Conservation (phyloP, 2,329 filamentous ascomycete species). For the Xylariaceae sp. region DNA sequence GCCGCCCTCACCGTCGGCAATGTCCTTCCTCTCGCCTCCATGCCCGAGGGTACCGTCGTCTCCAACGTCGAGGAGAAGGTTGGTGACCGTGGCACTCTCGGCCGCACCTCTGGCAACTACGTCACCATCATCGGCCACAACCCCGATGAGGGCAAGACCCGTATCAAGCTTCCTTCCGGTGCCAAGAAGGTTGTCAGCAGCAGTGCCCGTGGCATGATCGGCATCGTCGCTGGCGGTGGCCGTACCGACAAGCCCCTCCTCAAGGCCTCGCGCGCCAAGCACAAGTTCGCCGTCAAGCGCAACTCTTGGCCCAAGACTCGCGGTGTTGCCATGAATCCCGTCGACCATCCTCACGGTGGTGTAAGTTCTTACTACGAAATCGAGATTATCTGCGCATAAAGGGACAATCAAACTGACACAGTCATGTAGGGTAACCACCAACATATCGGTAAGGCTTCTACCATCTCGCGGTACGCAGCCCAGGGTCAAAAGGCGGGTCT, state of each 20-base stretch:
- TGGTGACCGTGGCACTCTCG: constrained; percentile 93
- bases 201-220: constrained; percentile 94
- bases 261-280: constrained; percentile 99
- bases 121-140: constrained; percentile 97
- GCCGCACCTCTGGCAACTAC: constrained; percentile 98
- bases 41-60: constrained; percentile 98
- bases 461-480: constrained; percentile 95
- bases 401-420: constrained; percentile 39
- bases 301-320: constrained; percentile 99
- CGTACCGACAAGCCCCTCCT: constrained; percentile 99
- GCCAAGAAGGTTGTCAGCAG: constrained; percentile 99
- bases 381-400: not conserved
- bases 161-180: constrained; percentile 97
- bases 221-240: constrained; percentile 98
- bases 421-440: constrained; percentile 87
- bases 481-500: constrained; percentile 99
- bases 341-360: constrained; percentile 98
- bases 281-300: constrained; percentile 99
- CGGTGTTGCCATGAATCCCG: constrained; percentile 99
- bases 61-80: constrained; percentile 99
- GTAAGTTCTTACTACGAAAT: constrained; percentile 41
- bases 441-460: constrained; percentile 99
- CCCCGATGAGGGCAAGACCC: constrained; percentile 98
- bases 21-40: constrained; percentile 87
- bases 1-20: constrained; percentile 95